A percentile compares a stretch with the other conserved stretches of the same genome.
phyloP scores from a whole-genome alignment of 345 rosid genomes.

The Combretum micranthum region DNA sequence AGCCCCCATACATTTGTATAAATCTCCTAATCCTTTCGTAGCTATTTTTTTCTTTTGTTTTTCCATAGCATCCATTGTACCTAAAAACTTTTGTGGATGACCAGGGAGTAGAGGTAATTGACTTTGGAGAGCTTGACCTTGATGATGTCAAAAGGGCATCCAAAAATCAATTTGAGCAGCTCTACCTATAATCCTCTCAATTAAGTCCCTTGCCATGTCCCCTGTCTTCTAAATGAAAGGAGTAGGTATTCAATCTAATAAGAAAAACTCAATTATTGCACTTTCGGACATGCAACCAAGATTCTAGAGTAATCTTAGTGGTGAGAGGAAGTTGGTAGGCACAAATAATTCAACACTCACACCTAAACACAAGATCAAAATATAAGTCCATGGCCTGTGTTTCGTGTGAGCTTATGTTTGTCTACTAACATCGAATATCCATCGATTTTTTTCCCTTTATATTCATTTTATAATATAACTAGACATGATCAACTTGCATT shows the following conservation, averaged over 20 bases:
- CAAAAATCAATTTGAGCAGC: constrained; percentile 79
- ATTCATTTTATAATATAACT: no score
- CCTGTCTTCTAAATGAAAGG: no score
- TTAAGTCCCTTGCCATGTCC: constrained; percentile 77
- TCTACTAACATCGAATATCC: no score
- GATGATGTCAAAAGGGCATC: constrained; percentile 97
- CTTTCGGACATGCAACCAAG: background rate
- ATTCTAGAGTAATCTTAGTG: background rate
- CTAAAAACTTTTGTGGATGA: constrained; percentile 58
- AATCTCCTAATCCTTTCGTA: constrained; percentile 86
- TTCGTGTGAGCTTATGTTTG: no score
- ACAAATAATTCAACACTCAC: no score
- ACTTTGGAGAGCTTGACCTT: constrained; percentile 99
- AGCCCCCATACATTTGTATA: constrained; percentile 99
- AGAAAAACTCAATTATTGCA: no score
- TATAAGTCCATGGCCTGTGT: no score
- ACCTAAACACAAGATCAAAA: no score
- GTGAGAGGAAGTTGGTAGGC: no score
- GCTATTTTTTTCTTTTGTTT: constrained; percentile 72
- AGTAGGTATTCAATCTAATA: no score
- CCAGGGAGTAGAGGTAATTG: constrained; percentile 79
- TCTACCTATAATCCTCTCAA: constrained; percentile 90
- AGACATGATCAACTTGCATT: no score
- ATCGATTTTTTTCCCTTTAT: no score
- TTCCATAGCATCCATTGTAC: constrained; percentile 95